Base-by-base conservation (phyloP, 148 eudicot species). In the Gaultheria prostrata region DNA sequence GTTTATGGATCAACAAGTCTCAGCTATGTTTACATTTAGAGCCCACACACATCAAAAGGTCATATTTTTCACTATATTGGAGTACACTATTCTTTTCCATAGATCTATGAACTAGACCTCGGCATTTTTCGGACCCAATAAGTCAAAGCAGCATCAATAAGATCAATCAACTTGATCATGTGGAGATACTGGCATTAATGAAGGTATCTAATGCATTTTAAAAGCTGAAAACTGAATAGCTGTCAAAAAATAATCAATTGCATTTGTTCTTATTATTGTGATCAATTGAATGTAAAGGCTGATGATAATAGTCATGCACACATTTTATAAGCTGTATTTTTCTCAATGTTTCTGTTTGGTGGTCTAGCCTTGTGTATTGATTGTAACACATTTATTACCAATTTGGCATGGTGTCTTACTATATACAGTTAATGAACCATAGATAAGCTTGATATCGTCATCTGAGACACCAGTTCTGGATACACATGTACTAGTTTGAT, bases 81-180 rank as follows among this genome's bases (percentile, higher is more conserved):
- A 18, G 56, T 28, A 49, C 56, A 26, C 39, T 35, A 10, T 32
- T 79, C 45, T 11, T 79, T 39, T 49, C 32, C n/a, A 2, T 17
- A 21, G 0, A 30, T 54, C 46, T 77, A 49, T 51, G 17, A 53
- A n/a, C 50, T 59, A 33, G 70, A 79, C 50, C 61, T 17, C 1
- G 24, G 83, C 77, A 70, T 69, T 15, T 50, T 48, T 70, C 49
- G 56, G 43, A 17, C 70, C 75, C 43, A 15, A 63, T 80, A 43
- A 59, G 17, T 28, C 43, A 28, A 50, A 32, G 51, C 24, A 21
- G 51, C 28, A 74, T 74, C 49, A 3, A 28, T 74, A 50, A 49
- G 33, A 26, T 49, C 18, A 59, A 5, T 79, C 20, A 79, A 39
- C 65, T 59, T 24, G 35, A 59, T 79, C 71, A 59, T 57, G 32